These are phyloP conservation scores for Stereum hirsutum DNA, from an alignment of 1,284 basidiomycete genomes.

Conservation along the genomic window DNA sequence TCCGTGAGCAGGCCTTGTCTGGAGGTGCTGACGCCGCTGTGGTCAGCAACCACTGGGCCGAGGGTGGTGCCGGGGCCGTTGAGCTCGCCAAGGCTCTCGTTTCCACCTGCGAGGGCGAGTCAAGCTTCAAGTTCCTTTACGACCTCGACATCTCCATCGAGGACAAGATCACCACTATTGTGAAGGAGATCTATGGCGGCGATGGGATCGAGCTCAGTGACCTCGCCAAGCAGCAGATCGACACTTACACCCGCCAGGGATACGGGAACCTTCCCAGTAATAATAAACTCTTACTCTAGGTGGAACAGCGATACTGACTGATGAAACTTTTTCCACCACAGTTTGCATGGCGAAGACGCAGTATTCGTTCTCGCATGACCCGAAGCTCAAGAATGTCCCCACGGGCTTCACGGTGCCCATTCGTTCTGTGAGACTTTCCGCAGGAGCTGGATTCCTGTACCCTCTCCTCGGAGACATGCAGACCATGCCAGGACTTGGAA, in stretches of 20 bases:
- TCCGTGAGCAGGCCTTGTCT: constrained; percentile 72
- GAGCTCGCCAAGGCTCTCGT: constrained; percentile 86
- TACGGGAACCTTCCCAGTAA: constrained; percentile 73
- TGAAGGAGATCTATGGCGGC: constrained; percentile 86
- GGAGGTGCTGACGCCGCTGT: constrained; percentile 95
- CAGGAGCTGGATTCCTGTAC: constrained; percentile 94
- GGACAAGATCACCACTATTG: constrained; percentile 84
- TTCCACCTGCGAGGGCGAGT: constrained; percentile 74
- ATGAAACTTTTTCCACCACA: constrained; percentile 23
- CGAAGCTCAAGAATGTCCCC: constrained; percentile 86
- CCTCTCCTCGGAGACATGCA: constrained; percentile 93
- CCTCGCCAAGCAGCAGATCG: constrained; percentile 79
- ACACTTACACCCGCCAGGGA: constrained; percentile 89
- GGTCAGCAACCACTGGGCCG: constrained; percentile 94
- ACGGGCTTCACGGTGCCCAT: constrained; percentile 92
- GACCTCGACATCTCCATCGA: constrained; percentile 79
- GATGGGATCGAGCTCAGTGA: constrained; percentile 83
- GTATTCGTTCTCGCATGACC: constrained; percentile 92
- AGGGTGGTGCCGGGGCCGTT: constrained; percentile 84
- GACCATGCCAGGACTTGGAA: constrained; percentile 96
- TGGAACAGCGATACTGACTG: constrained; percentile 8
- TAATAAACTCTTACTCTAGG: constrained; percentile 19
- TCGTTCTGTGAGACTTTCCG: constrained; percentile 80
- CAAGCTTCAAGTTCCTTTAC: constrained; percentile 86
- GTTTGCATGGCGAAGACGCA: constrained; percentile 99